Evolutionary conservation across 73 alveolate genomes (phyloP), one percentile per base, ranked within the genome.

Genomic region (Paramecium primaurelia): DNA sequence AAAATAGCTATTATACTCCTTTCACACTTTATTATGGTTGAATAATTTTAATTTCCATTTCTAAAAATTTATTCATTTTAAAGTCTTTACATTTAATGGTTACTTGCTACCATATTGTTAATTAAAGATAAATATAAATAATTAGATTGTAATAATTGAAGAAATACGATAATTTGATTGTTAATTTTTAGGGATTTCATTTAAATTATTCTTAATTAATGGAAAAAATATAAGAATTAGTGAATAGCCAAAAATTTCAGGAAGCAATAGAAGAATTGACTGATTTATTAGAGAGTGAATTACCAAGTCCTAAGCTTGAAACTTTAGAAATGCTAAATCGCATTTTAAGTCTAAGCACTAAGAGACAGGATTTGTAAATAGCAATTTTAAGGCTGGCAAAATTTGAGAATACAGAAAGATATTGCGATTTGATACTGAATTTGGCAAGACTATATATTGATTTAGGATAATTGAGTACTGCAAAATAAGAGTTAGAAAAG

Each of bases 51-150:
- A 40, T 40, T 40, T 40, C 8, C 0, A 22, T 40, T 40, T 40
- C 12, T 40, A 0, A 8, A 8, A 40, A 14, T 40, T 8, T 40
- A 7, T 25, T 38, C 59, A 60, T 60, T 64, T 8, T 87, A 77
- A 58, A 40, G 77, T 64, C 42, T 64, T 64, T 88, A 45, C 69
- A 28, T 71, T 88, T 71, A 22, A 71, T 71, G 5, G 92, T 73
- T 10, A 89, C 86, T 18, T 59, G 75, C 8, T 30, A 71, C 44
- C 37, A 45, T 59, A 47, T 58, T 45, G 45, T 68, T 28, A 51
- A 89, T 89, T 86, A 58, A 42, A 71, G 38, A 84, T 77, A 8
- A 73, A 14, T 12, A 44, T 16, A 0, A 47, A 58, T 4, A 45
- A 20, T 9, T 59, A 71, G 49, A 80, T 25, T 25, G 38, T 37